A percentile compares a stretch with the other conserved stretches of the same genome.
These are phyloP conservation scores for Schizochytrium sp. DNA, from an alignment of 108 stramenopile genomes.

Conservation along the genomic window DNA sequence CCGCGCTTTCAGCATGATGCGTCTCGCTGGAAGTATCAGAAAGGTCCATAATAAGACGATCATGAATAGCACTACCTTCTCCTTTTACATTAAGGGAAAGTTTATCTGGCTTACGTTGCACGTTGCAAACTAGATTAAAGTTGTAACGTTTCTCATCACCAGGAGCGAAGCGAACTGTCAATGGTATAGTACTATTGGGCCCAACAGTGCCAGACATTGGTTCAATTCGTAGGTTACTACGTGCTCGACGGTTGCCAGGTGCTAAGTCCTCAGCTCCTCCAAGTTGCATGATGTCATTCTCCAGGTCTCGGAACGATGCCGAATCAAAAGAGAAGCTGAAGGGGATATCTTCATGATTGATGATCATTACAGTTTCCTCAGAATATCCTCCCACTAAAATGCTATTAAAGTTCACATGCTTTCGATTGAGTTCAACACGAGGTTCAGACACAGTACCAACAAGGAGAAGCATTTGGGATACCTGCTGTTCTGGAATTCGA, in stretches of 20 bases:
- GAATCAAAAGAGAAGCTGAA: constrained; percentile 76
- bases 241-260: background rate
- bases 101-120: constrained; percentile 72
- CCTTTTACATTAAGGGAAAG: constrained; percentile 79
- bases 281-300: constrained; percentile 45
- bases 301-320: constrained; percentile 61
- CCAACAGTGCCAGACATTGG: constrained; percentile 73
- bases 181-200: constrained; percentile 69
- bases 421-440: constrained; percentile 67
- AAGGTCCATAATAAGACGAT: constrained; percentile 57
- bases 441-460: constrained; percentile 76
- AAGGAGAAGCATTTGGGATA: constrained; percentile 74
- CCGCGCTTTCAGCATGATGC: constrained; percentile 27
- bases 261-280: background rate
- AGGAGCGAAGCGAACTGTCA: constrained; percentile 73
- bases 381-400: constrained; percentile 69
- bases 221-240: background rate
- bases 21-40: constrained; percentile 64
- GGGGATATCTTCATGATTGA: constrained; percentile 74
- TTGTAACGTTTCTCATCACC: constrained; percentile 74
- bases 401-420: constrained; percentile 72
- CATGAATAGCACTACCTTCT: constrained; percentile 79
- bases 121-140: constrained; percentile 73
- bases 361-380: constrained; percentile 71
- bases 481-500: constrained; percentile 70